Evolutionary conservation across 129 eudicot species (phyloP), one percentile per base, ranked within the genome.

Genomic region (Helianthus tuberosus): DNA sequence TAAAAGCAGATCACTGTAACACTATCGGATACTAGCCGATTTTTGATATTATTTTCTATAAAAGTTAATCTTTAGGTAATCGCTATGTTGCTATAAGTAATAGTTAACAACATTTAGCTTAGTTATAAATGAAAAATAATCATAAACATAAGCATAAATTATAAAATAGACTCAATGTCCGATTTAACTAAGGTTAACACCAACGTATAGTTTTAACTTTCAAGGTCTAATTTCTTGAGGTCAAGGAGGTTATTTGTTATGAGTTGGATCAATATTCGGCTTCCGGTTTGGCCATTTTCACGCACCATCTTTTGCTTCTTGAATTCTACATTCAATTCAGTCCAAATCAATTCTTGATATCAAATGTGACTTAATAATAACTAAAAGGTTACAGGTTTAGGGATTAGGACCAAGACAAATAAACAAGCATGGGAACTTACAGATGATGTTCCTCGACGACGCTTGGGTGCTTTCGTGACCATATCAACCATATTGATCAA

Each of bases 391-490:
- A 25, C 6, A 2, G 0, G 8, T 53, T 53, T 10, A 25, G 2
- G 0, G n/a, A n/a, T 53, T 10, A 25, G 4, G 38, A 2, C 35
- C 38, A 2, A 11, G n/a, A 25, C 11, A 25, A 23, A 29, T 29
- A 43, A 11, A 53, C 3, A 71, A 14, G 23, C 23, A 20, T 20
- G 23, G 23, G 14, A 74, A 74, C 79, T 68, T 77, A 77, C 81
- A 20, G 52, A 68, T 52, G 81, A 60, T 50, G 52, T 36, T 51
- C 54, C 76, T 60, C 38, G 75, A 8, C 39, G 65, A 61, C 54
- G 71, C 36, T 77, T 77, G 47, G 81, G 76, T 61, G 48, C n/a
- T 59, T 69, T 61, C 5, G 76, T 69, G 64, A 69, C 64, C 64
- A 13, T 60, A 52, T 51, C 76, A 41, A 69, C 76, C 81, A 50